Percentiles rank a stretch among this genome's conserved stretches.
These are phyloP conservation scores for Brassica nigra DNA, from an alignment of 345 rosid species.

Conservation along the genomic window DNA sequence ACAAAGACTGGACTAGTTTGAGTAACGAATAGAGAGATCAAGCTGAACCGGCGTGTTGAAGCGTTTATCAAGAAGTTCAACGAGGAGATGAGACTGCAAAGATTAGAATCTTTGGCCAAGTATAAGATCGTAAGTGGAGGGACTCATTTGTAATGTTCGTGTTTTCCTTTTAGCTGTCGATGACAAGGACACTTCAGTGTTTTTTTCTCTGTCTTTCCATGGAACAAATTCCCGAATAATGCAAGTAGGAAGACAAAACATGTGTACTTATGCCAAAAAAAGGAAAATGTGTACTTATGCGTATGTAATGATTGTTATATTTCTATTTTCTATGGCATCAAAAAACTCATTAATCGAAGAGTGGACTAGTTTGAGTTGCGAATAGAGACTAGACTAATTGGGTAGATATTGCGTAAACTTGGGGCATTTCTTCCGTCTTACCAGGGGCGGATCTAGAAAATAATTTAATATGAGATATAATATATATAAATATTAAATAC, in stretches of 20 bases:
- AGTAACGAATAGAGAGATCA: too few species aligned
- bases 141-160: conserved; percentile 32
- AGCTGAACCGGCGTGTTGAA: conserved; percentile 87
- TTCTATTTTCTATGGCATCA: background rate
- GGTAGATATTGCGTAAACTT: too few species aligned
- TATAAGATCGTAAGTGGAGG: conserved; percentile 33
- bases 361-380: background rate
- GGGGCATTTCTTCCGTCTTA: too few species aligned
- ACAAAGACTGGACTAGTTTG: background rate
- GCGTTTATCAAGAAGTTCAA: conserved; percentile 89
- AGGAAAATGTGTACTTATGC: background rate
- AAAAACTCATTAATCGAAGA: background rate
- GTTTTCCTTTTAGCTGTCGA: background rate
- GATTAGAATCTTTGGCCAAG: conserved; percentile 42
- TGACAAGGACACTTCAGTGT: background rate
- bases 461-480: too few species aligned
- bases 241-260: conserved; percentile 12
- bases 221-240: background rate
- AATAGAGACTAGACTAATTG: too few species aligned
- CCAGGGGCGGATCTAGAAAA: too few species aligned
- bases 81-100: conserved; percentile 47
- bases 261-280: background rate
- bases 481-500: too few species aligned
- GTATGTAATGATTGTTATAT: conserved; percentile 8
- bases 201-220: background rate